phyloP scores from a whole-genome alignment of 1,139 yeast genomes.

The Yarrowia galli region DNA sequence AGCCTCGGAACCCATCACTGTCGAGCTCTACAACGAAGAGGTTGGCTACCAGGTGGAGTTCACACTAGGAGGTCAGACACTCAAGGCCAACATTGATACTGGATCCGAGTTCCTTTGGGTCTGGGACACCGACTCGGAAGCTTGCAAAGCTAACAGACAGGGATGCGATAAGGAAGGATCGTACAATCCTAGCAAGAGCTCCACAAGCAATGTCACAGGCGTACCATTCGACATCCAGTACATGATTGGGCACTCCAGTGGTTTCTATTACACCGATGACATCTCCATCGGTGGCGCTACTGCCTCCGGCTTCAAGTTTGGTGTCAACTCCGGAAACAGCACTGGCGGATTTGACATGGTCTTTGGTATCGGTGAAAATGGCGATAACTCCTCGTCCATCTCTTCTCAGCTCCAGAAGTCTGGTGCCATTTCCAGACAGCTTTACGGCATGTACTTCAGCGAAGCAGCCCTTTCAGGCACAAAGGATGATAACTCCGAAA shows the following conservation, averaged over 20 bases:
- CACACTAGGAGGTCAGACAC: background rate
- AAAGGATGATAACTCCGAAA: conserved; percentile 49
- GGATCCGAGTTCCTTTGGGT: conserved; percentile 23
- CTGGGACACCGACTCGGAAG: conserved; percentile 24
- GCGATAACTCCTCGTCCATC: background rate
- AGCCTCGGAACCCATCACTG: background rate
- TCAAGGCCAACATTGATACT: background rate
- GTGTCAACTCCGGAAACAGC: background rate
- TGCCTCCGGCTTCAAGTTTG: conserved; percentile 16
- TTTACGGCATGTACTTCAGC: conserved; percentile 8
- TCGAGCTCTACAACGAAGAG: conserved; percentile 7
- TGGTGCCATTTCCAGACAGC: background rate
- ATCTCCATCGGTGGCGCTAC: conserved; percentile 1
- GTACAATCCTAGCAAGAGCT: background rate
- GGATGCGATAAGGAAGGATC: background rate
- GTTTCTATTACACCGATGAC: background rate
- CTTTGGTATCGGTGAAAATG: conserved; percentile 15
- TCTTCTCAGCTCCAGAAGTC: conserved; percentile 5
- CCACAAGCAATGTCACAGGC: background rate
- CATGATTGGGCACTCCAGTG: background rate
- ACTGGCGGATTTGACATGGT: conserved; percentile 1
- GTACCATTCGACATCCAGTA: background rate
- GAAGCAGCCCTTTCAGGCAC: background rate
- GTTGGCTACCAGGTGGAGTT: conserved; percentile 3
- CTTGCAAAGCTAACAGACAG: background rate